Conservation (phyloP, 1,284 basidiomycete genomes). For the Lentinus polychrous region DNA sequence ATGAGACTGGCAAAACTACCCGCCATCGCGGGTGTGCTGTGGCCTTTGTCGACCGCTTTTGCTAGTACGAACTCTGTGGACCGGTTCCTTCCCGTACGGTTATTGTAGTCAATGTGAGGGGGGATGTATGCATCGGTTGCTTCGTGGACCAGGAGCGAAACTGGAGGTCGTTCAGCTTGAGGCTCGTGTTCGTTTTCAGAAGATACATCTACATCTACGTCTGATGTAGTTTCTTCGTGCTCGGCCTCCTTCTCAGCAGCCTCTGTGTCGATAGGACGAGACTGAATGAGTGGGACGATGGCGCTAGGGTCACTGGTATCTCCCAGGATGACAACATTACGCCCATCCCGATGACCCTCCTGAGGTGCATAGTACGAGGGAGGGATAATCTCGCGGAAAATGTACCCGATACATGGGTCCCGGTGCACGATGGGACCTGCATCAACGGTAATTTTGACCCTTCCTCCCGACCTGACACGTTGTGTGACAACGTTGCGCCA, state of each 20-base stretch:
- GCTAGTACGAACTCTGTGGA: constrained; percentile 42
- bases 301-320: constrained; percentile 65
- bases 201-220: background rate
- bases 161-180: constrained; percentile 7
- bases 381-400: constrained; percentile 58
- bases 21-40: constrained; percentile 80
- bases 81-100: constrained; percentile 32
- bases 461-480: constrained; percentile 20
- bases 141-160: constrained; percentile 66
- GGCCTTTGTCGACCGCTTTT: constrained; percentile 63
- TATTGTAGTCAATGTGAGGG: constrained; percentile 36
- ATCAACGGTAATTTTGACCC: constrained; percentile 50
- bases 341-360: constrained; percentile 35
- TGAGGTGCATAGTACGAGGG: constrained; percentile 25
- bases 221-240: background rate
- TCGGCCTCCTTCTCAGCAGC: no score
- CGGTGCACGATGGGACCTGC: constrained; percentile 81
- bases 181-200: background rate
- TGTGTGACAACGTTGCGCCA: constrained; percentile 54
- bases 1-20: constrained; percentile 70
- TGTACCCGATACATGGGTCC: constrained; percentile 80
- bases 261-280: constrained; percentile 31
- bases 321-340: constrained; percentile 43
- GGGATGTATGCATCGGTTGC: constrained; percentile 81
- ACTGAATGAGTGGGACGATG: constrained; percentile 47